These are phyloP conservation scores for Solanum clarkiae DNA, from an alignment of 257 asterid species.

Conservation along the genomic window DNA sequence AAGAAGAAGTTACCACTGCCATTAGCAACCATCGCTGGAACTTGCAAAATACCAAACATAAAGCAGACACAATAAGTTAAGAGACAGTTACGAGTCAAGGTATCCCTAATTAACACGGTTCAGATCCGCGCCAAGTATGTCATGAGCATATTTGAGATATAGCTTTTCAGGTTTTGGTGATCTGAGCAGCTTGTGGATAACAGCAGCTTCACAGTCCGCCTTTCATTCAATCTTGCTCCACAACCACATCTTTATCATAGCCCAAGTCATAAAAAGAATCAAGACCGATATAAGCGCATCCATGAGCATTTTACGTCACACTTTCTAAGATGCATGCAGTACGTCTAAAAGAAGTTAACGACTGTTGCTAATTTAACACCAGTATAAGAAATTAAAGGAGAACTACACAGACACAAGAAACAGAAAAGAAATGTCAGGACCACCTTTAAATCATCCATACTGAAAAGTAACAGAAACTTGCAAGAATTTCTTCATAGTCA, in stretches of 20 bases:
- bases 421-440: no score
- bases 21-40: neutral
- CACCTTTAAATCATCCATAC: no score
- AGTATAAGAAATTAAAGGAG: no score
- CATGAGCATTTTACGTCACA: neutral
- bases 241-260: constrained; percentile 1
- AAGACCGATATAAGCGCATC: constrained; percentile 14
- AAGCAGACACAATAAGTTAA: neutral
- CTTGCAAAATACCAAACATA: neutral
- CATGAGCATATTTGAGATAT: neutral
- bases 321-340: neutral
- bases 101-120: neutral
- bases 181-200: constrained; percentile 20
- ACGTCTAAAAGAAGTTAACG: no score
- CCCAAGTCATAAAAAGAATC: constrained; percentile 1
- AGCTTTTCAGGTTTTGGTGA: constrained; percentile 1
- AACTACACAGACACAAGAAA: no score
- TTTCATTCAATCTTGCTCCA: constrained; percentile 15
- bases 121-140: constrained; percentile 29
- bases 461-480: no score
- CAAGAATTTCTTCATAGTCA: no score
- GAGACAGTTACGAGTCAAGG: neutral
- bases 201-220: constrained; percentile 34
- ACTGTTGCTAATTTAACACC: no score
- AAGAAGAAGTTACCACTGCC: neutral